phyloP scores from a whole-genome alignment of 2,329 filamentous ascomycete species.

The Penicillium decumbens region DNA sequence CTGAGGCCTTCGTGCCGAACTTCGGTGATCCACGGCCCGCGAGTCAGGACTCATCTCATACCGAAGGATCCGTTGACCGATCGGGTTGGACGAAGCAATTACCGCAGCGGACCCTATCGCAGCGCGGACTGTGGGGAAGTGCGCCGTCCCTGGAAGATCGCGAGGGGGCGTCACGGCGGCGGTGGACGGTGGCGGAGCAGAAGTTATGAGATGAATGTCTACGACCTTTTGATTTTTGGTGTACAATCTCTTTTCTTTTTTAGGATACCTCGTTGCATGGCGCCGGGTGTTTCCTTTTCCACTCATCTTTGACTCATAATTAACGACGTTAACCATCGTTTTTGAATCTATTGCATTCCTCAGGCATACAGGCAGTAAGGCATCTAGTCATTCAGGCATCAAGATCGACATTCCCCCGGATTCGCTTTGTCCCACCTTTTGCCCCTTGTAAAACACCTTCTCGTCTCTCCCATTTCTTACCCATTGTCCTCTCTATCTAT shows the following conservation, averaged over 20 bases:
- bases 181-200: conserved; percentile 39
- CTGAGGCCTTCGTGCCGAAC: conserved; percentile 35
- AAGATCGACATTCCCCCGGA: conserved; percentile 10
- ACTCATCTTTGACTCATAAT: not conserved
- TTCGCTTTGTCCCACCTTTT: conserved; percentile 7
- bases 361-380: not conserved
- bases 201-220: conserved; percentile 14
- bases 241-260: conserved; percentile 2
- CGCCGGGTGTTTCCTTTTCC: conserved; percentile 12
- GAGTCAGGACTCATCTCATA: conserved; percentile 11
- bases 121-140: conserved; percentile 39
- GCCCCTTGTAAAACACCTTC: conserved; percentile 10
- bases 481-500: not conserved
- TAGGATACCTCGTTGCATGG: conserved; percentile 23
- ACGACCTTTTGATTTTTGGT: conserved; percentile 1
- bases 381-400: too few species aligned
- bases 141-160: conserved; percentile 27
- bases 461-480: not conserved
- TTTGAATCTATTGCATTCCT: not conserved
- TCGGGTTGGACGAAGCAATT: conserved; percentile 18
- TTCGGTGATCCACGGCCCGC: conserved; percentile 30
- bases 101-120: conserved; percentile 29
- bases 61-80: conserved; percentile 5
- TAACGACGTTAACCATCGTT: not conserved
- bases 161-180: conserved; percentile 28